These are phyloP conservation scores for Phytophthora pinifolia DNA, from an alignment of 352 stramenopile species.

Conservation along the genomic window DNA sequence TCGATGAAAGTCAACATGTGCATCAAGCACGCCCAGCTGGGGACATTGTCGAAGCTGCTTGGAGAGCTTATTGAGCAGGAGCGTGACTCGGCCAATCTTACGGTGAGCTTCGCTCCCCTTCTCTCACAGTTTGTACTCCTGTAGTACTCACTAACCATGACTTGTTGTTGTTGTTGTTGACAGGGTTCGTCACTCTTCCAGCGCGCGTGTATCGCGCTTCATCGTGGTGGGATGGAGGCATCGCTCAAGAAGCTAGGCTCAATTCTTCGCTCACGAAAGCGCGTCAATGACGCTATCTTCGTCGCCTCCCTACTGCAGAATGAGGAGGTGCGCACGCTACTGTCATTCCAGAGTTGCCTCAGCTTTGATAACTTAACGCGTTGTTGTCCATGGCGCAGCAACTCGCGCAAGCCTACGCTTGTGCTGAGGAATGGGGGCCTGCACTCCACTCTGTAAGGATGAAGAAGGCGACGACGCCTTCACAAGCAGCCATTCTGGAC, in stretches of 20 bases:
- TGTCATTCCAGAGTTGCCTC: background rate
- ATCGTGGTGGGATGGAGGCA: conserved; percentile 30
- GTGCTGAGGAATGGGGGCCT: conserved; percentile 26
- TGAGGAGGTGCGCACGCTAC: conserved; percentile 28
- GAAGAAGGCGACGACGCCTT: conserved; percentile 5
- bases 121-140: too few relatives aligned
- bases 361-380: background rate
- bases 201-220: conserved; percentile 44
- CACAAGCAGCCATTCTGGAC: conserved; percentile 18
- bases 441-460: conserved; percentile 28
- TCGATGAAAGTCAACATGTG: conserved; percentile 60
- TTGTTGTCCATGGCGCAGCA: conserved; percentile 6
- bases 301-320: conserved; percentile 51
- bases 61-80: conserved; percentile 22
- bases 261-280: conserved; percentile 20
- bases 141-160: background rate
- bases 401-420: conserved; percentile 29
- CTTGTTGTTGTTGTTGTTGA: conserved; percentile 1
- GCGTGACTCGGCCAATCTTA: conserved; percentile 42
- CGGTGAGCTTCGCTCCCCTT: conserved; percentile 26
- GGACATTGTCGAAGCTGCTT: conserved; percentile 42
- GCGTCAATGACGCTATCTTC: conserved; percentile 51
- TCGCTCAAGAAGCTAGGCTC: conserved; percentile 28
- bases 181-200: conserved; percentile 69
- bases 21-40: conserved; percentile 60